Base-by-base conservation (phyloP, 768 basidiomycete species). In the Boletus fagicola region DNA sequence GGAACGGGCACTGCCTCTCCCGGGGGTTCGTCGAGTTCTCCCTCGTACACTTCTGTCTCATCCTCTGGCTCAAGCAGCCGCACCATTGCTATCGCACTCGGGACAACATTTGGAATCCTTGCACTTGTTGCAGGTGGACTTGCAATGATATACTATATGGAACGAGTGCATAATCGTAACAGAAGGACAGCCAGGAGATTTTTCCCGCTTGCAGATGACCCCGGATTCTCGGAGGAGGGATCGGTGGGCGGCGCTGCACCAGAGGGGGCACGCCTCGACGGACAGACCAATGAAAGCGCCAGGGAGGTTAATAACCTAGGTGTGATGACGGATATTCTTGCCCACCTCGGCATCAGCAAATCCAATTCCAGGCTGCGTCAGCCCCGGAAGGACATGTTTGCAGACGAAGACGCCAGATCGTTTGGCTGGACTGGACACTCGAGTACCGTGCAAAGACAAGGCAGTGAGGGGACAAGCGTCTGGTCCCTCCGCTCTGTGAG, bases 321-420 rank as follows among this genome's bases (percentile, higher is more conserved):
- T 6, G 40, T 53, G n/a, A 39, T 73, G 20, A 57, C 43, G 9
- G 62, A 53, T 33, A 30, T 68, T 46, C 58, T 74, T n/a, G 49
- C 62, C 49, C 53, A 49, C 24, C 49, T 74, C n/a, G 65, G 71
- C 33, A 44, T 72, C 55, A 53, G 39, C 24, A 68, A 53, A 50
- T 50, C 47, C 54, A 53, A 49, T 12, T 54, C 51, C 16, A 38
- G 7, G 10, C n/a, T 51, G 18, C 53, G 6, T 30, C 64, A 53
- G 10, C 72, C 70, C 53, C 78, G 89, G 31, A 78, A 80, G 31
- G 88, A 92, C 66, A 90, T 92, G 81, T 79, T 91, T 35, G 87
- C 83, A 4, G 88, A 92, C 53, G 90, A 91, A 70, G 90, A 91
- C 63, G 76, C 78, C 2, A 76, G 78, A 10, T 79, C 83, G 16